Percentiles rank a stretch among this genome's conserved stretches.
phyloP scores from a whole-genome alignment of 2,329 filamentous ascomycete species.

The Exophiala xenobiotica region DNA sequence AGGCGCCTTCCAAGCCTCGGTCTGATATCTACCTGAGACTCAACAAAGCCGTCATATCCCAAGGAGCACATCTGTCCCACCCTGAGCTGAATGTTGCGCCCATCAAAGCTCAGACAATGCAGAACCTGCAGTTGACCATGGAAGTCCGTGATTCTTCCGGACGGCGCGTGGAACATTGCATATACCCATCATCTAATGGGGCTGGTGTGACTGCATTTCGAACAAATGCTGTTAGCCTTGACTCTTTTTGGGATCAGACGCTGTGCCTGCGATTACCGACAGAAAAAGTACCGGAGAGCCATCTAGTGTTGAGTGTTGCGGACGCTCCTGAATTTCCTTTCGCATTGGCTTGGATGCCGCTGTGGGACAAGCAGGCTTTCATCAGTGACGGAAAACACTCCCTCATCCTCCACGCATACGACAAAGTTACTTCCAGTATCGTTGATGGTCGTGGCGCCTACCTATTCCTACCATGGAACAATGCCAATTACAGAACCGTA shows the following conservation, averaged over 20 bases:
- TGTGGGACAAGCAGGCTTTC: constrained; percentile 92
- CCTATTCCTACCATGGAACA: constrained; percentile 75
- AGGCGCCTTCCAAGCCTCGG: constrained; percentile 79
- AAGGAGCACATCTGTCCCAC: constrained; percentile 62
- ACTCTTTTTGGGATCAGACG: constrained; percentile 83
- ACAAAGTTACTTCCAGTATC: constrained; percentile 79
- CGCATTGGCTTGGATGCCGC: constrained; percentile 84
- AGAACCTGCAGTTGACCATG: constrained; percentile 81
- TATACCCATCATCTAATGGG: constrained; percentile 80
- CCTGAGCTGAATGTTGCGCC: constrained; percentile 79
- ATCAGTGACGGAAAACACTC: constrained; percentile 80
- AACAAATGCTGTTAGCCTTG: constrained; percentile 75
- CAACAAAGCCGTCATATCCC: constrained; percentile 72
- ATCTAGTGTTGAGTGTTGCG: constrained; percentile 85
- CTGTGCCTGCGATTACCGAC: constrained; percentile 76
- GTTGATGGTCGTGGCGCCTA: constrained; percentile 79
- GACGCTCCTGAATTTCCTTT: constrained; percentile 87
- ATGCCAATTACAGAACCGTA: constrained; percentile 49
- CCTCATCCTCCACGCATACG: constrained; percentile 82
- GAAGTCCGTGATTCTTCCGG: constrained; percentile 80
- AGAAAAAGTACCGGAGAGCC: constrained; percentile 75
- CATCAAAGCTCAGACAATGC: constrained; percentile 62
- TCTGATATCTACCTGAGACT: constrained; percentile 95
- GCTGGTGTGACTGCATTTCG: constrained; percentile 80
- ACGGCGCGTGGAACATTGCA: constrained; percentile 81